Evolutionary conservation across 1,139 yeast genomes (phyloP).

Genomic region (Arxiozyma heterogenica): DNA sequence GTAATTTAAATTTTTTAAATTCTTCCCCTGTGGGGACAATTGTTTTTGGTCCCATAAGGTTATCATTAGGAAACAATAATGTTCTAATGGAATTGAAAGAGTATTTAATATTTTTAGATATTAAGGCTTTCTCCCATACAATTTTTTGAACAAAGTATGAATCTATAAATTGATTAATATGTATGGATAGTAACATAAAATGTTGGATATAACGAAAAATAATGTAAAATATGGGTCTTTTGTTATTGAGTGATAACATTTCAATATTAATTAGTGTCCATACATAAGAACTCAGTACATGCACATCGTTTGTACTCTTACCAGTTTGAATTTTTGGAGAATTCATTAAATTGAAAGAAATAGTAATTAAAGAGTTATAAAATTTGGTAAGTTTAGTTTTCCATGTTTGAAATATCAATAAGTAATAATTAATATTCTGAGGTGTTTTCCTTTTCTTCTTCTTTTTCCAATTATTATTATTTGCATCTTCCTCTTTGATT

Average conservation of each 20-base stretch:
- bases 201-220: constrained; percentile 4
- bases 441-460: neutral
- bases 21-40: constrained; percentile 19
- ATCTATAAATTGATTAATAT: neutral
- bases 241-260: constrained; percentile 12
- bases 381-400: neutral
- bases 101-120: neutral
- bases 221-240: constrained; percentile 21
- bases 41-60: constrained; percentile 21
- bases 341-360: neutral
- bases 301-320: neutral
- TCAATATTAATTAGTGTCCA: constrained; percentile 19
- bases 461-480: neutral
- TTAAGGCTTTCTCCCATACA: neutral
- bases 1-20: constrained; percentile 13
- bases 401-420: neutral
- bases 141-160: neutral
- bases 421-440: neutral
- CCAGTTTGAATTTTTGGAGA: too few species aligned
- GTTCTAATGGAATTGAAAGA: constrained; percentile 11
- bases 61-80: constrained; percentile 25
- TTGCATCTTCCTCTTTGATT: neutral
- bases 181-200: neutral
- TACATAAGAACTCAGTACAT: constrained; percentile 10
- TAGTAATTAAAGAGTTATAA: neutral